A percentile compares a stretch with the other conserved stretches of the same genome.
Evolutionary conservation across 306 rosid species (phyloP).

Genomic region (Benincasa hispida): DNA sequence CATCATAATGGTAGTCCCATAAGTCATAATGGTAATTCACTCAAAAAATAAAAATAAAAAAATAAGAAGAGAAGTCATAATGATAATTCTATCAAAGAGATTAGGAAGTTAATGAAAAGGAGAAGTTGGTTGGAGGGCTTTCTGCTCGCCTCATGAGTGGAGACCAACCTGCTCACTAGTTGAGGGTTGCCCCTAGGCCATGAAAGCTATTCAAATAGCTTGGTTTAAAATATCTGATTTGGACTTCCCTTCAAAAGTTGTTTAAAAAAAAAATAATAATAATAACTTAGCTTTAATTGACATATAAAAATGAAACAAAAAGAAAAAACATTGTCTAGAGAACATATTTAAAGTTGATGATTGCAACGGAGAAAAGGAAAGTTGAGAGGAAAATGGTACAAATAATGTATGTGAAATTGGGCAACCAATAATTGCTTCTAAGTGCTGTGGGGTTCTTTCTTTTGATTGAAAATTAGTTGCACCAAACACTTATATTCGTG

Average conservation of each 20-base stretch:
- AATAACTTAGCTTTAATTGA: too few species aligned
- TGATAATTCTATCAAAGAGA: neutral
- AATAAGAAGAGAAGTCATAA: too few species aligned
- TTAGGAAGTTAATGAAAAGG: neutral
- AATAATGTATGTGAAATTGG: neutral
- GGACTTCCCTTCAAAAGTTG: too few species aligned
- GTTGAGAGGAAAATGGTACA: neutral
- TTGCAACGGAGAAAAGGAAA: neutral
- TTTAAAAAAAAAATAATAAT: too few species aligned
- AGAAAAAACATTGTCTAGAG: neutral
- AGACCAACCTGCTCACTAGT: neutral
- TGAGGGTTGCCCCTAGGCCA: neutral
- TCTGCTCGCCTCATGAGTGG: neutral
- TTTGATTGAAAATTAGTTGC: neutral
- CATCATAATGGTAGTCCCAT: neutral
- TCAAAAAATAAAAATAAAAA: too few species aligned
- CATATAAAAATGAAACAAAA: too few species aligned
- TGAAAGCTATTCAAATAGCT: neutral
- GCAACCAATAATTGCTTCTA: neutral
- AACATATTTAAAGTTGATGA: neutral
- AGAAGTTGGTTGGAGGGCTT: neutral
- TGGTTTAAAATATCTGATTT: neutral
- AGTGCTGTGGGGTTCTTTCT: neutral
- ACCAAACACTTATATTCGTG: neutral
- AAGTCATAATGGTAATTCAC: neutral